Percentiles rank a stretch among this genome's conserved stretches.
Evolutionary conservation across 306 rosid genomes (phyloP).

Genomic region (Citrullus colocynthis): DNA sequence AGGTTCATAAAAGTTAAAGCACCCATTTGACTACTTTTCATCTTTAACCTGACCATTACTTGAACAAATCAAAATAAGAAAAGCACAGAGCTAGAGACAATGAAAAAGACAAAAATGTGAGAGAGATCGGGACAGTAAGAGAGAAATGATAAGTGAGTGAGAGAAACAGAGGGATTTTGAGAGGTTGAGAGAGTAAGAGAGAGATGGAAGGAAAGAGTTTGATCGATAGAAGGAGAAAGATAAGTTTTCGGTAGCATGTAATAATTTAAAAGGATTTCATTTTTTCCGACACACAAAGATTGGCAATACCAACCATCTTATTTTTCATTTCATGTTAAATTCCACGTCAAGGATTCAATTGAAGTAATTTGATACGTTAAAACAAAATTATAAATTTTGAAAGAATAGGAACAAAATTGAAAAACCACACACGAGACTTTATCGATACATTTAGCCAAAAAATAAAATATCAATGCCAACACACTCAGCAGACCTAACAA

Average conservation of each 20-base stretch:
- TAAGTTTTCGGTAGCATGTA: not conserved
- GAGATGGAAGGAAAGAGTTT: not conserved
- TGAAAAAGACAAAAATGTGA: not conserved
- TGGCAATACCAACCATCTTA: not conserved
- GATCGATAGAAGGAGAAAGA: not conserved
- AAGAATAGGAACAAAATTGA: not conserved
- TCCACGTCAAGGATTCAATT: not conserved
- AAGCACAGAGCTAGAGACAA: not conserved
- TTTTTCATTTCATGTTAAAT: not conserved
- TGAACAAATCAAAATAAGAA: not conserved
- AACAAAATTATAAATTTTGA: not conserved
- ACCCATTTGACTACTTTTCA: not conserved
- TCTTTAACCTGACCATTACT: not conserved
- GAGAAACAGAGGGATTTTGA: not conserved
- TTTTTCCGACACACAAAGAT: not conserved
- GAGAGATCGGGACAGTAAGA: not conserved
- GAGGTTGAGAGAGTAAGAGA: not conserved
- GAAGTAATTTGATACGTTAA: not conserved
- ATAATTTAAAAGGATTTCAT: not conserved
- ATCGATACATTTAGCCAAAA: not conserved
- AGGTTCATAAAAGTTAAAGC: not conserved
- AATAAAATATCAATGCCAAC: not conserved
- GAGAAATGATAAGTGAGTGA: not conserved
- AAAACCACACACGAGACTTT: not conserved
- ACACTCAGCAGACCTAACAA: not conserved